Base-by-base conservation (phyloP, 225 moss, liverwort and hornwort species). In the Physcomitrium patens region DNA sequence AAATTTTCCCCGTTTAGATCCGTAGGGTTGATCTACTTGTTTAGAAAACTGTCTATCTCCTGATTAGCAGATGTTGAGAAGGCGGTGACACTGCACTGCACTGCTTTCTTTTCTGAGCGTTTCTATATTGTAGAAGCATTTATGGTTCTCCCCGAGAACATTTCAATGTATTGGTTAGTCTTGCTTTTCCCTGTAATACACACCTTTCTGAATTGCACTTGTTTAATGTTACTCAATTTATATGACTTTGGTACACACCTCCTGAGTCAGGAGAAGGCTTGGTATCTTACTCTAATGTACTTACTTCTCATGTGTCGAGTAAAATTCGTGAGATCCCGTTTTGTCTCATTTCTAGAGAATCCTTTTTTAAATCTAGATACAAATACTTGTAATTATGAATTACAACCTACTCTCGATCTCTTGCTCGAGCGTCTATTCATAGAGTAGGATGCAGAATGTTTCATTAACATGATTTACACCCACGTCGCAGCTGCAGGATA, bases 61-160 rank as follows among this genome's bases (percentile, higher is more conserved):
- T 47, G 61, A 67, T 26, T 70, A 71, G 83, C 79, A 75, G 67
- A 67, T 58, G 68, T 44, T 64, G 68, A 76, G 68, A 69, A 72
- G 44, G 57, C 31, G 28, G 44, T 82, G 52, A 27, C 20, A 56
- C 46, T 50, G 73, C 65, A 56, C 73, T 58, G 57, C 63, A 19
- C 72, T 59, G 50, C 42, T 57, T 66, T 58, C 76, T 66, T 77
- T 28, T 43, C 70, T 49, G 68, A 76, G 75, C 75, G 76, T 31
- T 76, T 79, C 69, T 74, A 58, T 64, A 71, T 72, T 63, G 45
- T 83, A 64, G 69, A 77, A 65, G 84, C 70, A 76, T 80, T 80
- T 55, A 73, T 73, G 76, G n/a, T 76, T 68, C 71, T 71, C 26
- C 76, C 46, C 72, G 59, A 72, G 70, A 84, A 77, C 84, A 80